Percentiles rank a stretch among this genome's conserved stretches.
Evolutionary conservation across 192 early-diverging fungal genomes (phyloP).

Genomic region (Podila verticillata): DNA sequence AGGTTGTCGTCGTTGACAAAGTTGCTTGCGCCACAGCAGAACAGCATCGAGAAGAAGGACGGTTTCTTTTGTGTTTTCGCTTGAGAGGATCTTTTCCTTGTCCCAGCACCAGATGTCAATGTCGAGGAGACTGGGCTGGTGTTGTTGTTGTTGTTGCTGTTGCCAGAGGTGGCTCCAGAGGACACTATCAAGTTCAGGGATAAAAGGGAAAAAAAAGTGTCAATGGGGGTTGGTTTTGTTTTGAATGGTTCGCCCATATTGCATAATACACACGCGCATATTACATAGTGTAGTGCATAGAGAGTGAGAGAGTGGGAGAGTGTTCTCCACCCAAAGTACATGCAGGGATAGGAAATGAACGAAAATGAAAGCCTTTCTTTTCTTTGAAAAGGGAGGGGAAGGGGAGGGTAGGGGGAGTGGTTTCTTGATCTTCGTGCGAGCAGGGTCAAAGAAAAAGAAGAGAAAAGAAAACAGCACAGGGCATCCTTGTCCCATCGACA

Average conservation of each 20-base stretch:
- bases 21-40: slow-evolving; percentile 44
- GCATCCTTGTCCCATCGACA: too few species aligned
- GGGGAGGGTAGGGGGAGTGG: not conserved
- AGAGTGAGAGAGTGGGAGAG: too few species aligned
- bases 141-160: slow-evolving; percentile 10
- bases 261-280: not conserved
- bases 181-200: slow-evolving; percentile 1
- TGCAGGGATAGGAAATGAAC: not conserved
- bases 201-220: not conserved
- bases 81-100: slow-evolving; percentile 28
- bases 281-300: too few species aligned
- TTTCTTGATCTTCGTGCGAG: not conserved
- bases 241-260: not conserved
- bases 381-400: slow-evolving; percentile 4
- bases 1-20: slow-evolving; percentile 39
- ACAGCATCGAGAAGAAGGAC: slow-evolving; percentile 37
- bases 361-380: too few species aligned
- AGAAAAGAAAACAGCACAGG: not conserved
- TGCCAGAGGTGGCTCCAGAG: not conserved
- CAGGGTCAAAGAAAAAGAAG: not conserved
- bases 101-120: slow-evolving; percentile 10
- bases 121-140: slow-evolving; percentile 7
- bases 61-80: slow-evolving; percentile 37
- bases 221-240: not conserved
- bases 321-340: not conserved